phyloP scores from a whole-genome alignment of 257 asterid genomes.

The Solanum chiquidenum region DNA sequence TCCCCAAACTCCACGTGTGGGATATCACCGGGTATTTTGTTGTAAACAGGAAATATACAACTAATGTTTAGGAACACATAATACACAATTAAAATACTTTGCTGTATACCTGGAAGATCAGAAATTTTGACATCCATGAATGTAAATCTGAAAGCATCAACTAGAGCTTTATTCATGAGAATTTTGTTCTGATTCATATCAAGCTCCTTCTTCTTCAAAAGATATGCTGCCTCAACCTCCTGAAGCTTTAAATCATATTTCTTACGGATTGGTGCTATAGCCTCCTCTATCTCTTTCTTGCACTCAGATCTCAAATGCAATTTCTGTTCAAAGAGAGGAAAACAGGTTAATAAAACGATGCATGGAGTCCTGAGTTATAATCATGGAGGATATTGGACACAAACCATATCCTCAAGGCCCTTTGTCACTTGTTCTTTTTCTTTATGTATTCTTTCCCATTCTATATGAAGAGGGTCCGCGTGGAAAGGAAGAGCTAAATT shows the following conservation, averaged over 20 bases:
- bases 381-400: neutral
- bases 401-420: constrained; percentile 10
- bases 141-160: constrained; percentile 7
- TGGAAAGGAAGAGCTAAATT: constrained; percentile 1
- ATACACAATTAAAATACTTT: neutral
- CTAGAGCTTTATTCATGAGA: constrained; percentile 10
- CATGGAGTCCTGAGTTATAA: neutral
- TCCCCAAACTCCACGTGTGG: neutral
- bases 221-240: constrained; percentile 6
- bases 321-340: constrained; percentile 5
- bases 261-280: neutral
- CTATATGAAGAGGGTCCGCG: constrained; percentile 22
- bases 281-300: constrained; percentile 5
- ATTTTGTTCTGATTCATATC: constrained; percentile 6
- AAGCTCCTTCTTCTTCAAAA: constrained; percentile 6
- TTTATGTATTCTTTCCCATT: constrained; percentile 16
- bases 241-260: constrained; percentile 9
- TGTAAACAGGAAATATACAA: neutral
- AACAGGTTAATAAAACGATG: neutral
- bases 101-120: neutral
- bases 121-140: constrained; percentile 1
- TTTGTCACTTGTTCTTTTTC: constrained; percentile 22
- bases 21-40: neutral
- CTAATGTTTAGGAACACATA: neutral
- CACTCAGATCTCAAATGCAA: constrained; percentile 8